These are phyloP conservation scores for Heliamphora pulchella DNA, from an alignment of 179 eudicot genomes.

Conservation along the genomic window DNA sequence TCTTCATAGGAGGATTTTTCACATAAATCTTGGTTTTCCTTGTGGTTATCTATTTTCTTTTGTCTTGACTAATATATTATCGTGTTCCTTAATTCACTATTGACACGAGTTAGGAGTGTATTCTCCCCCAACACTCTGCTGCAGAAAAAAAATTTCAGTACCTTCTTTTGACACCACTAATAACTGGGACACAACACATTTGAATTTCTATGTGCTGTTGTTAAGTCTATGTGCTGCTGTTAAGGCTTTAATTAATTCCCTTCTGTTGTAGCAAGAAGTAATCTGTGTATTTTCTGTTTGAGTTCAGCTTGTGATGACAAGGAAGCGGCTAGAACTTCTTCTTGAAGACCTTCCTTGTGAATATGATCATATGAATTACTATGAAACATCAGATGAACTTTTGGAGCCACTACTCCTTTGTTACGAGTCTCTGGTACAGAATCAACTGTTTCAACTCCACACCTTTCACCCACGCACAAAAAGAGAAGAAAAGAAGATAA, in stretches of 20 bases:
- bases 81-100: too few relatives aligned
- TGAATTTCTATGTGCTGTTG: not conserved
- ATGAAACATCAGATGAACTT: conserved; percentile 68
- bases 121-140: too few relatives aligned
- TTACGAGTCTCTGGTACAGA: conserved; percentile 75
- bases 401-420: conserved; percentile 72
- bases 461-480: not conserved
- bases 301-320: conserved; percentile 62
- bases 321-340: conserved; percentile 65
- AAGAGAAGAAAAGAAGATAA: not conserved
- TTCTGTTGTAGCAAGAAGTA: not conserved
- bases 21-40: too few relatives aligned
- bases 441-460: not conserved
- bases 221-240: not conserved
- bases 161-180: not conserved
- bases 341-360: conserved; percentile 81
- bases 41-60: too few relatives aligned
- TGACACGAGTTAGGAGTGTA: too few relatives aligned
- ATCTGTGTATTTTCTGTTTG: not conserved
- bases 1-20: too few relatives aligned
- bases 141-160: not conserved
- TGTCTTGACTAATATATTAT: too few relatives aligned
- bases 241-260: not conserved
- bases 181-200: not conserved
- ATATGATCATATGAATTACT: conserved; percentile 52